These are phyloP conservation scores for Sporothrix brasiliensis DNA, from an alignment of 2,329 filamentous ascomycete species.

Conservation along the genomic window DNA sequence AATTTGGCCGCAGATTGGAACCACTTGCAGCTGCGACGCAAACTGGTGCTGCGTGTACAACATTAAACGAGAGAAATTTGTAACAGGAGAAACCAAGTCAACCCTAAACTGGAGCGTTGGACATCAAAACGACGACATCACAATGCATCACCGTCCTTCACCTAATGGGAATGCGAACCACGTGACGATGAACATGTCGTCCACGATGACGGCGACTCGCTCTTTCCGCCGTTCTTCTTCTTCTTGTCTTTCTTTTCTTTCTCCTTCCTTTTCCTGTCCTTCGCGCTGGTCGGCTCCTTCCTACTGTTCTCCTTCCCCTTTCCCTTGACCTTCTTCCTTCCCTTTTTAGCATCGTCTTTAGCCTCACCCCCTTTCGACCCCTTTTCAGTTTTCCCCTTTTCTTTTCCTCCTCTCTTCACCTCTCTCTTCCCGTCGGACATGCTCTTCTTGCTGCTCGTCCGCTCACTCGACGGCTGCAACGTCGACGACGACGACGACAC, in stretches of 20 bases:
- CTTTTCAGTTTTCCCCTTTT: neutral
- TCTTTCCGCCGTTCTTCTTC: constrained; percentile 13
- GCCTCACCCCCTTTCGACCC: neutral
- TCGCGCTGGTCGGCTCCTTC: neutral
- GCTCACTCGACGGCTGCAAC: constrained; percentile 9
- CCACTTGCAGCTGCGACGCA: neutral
- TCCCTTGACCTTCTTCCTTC: neutral
- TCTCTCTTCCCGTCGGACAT: neutral
- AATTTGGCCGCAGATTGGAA: neutral
- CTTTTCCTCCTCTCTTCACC: neutral
- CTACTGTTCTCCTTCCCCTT: neutral
- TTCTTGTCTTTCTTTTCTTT: neutral
- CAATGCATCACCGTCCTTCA: neutral
- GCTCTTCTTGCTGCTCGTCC: constrained; percentile 14
- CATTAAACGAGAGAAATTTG: too few relatives aligned
- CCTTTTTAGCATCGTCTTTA: neutral
- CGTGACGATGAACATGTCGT: constrained; percentile 21
- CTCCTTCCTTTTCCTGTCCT: neutral
- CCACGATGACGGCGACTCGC: constrained; percentile 3
- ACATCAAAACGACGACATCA: neutral
- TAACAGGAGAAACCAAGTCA: too few relatives aligned
- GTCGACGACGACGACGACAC: constrained; percentile 7
- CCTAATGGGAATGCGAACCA: neutral
- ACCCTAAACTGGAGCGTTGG: too few relatives aligned
- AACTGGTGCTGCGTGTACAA: too few relatives aligned